Conservation (phyloP, 495 filamentous ascomycete species). For the Halenospora varia region DNA sequence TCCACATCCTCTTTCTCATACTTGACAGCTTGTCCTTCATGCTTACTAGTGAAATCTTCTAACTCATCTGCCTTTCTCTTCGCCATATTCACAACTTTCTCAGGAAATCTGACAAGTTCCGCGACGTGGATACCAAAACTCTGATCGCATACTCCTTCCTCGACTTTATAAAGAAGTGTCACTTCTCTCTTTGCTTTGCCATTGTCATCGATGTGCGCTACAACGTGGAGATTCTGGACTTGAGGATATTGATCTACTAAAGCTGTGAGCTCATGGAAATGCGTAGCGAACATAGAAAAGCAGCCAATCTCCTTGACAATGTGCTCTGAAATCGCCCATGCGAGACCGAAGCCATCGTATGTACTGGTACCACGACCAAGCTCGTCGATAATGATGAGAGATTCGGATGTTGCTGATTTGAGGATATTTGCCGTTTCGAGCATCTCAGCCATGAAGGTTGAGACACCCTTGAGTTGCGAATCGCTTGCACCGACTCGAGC, state of each 20-base stretch:
- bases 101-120: conserved; percentile 95
- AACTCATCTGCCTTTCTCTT: conserved; percentile 97
- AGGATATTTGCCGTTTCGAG: conserved; percentile 98
- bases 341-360: conserved; percentile 96
- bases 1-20: conserved; percentile 85
- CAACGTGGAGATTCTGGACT: conserved; percentile 91
- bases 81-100: conserved; percentile 97
- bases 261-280: conserved; percentile 97
- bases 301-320: conserved; percentile 93
- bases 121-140: conserved; percentile 98
- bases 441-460: conserved; percentile 99
- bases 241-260: conserved; percentile 78
- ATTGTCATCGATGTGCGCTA: conserved; percentile 74
- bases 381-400: conserved; percentile 97
- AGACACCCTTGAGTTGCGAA: conserved; percentile 95
- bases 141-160: conserved; percentile 93
- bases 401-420: conserved; percentile 91
- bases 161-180: conserved; percentile 93
- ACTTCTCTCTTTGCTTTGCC: conserved; percentile 68
- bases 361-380: conserved; percentile 97
- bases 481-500: conserved; percentile 94
- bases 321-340: conserved; percentile 97
- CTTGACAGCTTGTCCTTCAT: conserved; percentile 42
- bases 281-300: conserved; percentile 92
- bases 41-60: conserved; percentile 86